These are phyloP conservation scores for Apiospora rasikravindrae DNA, from an alignment of 2,329 filamentous ascomycete species.

Conservation along the genomic window DNA sequence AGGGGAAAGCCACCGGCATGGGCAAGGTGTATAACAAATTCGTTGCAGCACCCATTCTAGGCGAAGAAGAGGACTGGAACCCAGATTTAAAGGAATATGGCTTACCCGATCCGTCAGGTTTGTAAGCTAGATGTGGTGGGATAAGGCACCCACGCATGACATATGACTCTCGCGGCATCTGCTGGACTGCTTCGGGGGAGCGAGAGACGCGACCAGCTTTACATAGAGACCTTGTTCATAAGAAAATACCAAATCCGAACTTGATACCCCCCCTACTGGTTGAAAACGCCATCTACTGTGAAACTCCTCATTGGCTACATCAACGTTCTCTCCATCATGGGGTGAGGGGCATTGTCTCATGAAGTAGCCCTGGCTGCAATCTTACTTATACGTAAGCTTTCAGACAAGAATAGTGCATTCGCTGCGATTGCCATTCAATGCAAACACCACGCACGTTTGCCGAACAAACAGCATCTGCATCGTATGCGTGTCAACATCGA, in stretches of 20 bases:
- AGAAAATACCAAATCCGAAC: conserved; percentile 7
- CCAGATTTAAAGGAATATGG: conserved; percentile 41
- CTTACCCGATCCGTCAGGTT: not conserved
- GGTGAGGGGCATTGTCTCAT: not conserved
- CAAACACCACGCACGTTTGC: not conserved
- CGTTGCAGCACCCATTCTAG: conserved; percentile 62
- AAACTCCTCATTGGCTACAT: not conserved
- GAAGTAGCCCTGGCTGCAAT: too few species aligned
- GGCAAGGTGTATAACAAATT: conserved; percentile 68
- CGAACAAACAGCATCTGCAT: not conserved
- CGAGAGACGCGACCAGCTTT: not conserved
- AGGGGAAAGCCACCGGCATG: conserved; percentile 64
- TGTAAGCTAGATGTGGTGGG: not conserved
- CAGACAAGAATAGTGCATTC: not conserved
- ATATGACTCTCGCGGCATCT: not conserved
- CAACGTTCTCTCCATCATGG: not conserved
- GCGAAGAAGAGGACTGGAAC: conserved; percentile 62
- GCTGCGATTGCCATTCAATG: not conserved
- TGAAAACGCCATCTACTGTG: not conserved
- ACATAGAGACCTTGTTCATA: conserved; percentile 3
- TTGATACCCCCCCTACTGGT: conserved; percentile 5
- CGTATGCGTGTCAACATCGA: not conserved
- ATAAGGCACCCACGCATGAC: not conserved
- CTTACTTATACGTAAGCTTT: not conserved
- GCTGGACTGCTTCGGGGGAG: not conserved